Percentiles rank a stretch among this genome's conserved stretches.
These are phyloP conservation scores for Phytophthora syringae DNA, from an alignment of 352 stramenopile species.

Conservation along the genomic window DNA sequence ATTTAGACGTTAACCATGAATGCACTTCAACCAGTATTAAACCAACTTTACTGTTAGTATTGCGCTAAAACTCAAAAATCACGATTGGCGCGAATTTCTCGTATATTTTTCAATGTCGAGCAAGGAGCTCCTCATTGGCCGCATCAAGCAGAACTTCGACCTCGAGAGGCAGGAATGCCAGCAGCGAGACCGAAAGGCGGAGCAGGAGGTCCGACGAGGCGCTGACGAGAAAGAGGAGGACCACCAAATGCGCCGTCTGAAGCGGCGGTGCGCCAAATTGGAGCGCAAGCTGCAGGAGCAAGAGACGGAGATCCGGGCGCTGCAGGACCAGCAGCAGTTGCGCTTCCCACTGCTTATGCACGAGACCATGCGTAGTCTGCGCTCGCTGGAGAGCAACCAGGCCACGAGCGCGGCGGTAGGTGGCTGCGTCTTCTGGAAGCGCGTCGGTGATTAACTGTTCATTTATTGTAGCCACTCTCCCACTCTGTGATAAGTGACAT, in stretches of 20 bases:
- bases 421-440: neutral
- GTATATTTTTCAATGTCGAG: too few relatives aligned
- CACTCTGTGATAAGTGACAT: conserved; percentile 47
- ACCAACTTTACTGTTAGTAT: too few relatives aligned
- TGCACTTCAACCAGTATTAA: too few relatives aligned
- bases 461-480: conserved; percentile 38
- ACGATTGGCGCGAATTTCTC: too few relatives aligned
- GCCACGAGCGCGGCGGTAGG: conserved; percentile 24
- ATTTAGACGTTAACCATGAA: conserved; percentile 54
- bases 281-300: conserved; percentile 66
- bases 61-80: too few relatives aligned
- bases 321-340: conserved; percentile 64
- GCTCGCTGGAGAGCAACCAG: conserved; percentile 47
- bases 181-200: conserved; percentile 41
- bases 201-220: too few relatives aligned
- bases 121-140: conserved; percentile 42
- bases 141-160: conserved; percentile 68
- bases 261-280: conserved; percentile 65
- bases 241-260: conserved; percentile 51
- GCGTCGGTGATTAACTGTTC: neutral
- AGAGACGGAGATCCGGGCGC: conserved; percentile 50
- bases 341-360: conserved; percentile 61
- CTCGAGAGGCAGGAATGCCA: conserved; percentile 59
- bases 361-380: conserved; percentile 69
- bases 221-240: conserved; percentile 32